Evolutionary conservation across 805 yeast species (phyloP), one percentile per base, ranked within the genome.

Genomic region (Candida ulmi): DNA sequence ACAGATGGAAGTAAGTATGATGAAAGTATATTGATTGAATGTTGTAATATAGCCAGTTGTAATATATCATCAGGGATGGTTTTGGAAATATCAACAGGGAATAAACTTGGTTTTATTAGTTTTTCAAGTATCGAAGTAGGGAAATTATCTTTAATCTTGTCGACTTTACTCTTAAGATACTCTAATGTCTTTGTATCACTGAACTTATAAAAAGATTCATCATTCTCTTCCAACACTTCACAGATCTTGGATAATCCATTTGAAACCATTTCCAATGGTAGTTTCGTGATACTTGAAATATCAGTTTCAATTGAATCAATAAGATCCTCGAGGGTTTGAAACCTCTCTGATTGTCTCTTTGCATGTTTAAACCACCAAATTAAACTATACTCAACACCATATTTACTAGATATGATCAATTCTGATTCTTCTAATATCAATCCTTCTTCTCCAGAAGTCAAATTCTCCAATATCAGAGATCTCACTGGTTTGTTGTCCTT

Each of bases 11-110:
- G 58, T 33, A 74, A 58, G 44, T 68, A 69, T 3, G 75, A 68
- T 3, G 76, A 68, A 6, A 80, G 43, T 23, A 79, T 55, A 21
- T 72, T 69, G 3, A 79, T 58, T 6, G 82, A 57, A 38, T 68
- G 58, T 39, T 63, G 65, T 13, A 60, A 54, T 16, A 66, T 58
- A 15, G 69, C 61, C 3, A 65, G 50, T 3, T 53, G 44, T n/a
- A 68, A 48, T 1, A 71, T 60, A 8, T 61, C 57, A 3, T 45
- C 47, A 3, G 74, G 66, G 3, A 65, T 63, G 12, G 56, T 52
- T 11, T 50, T 50, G 25, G 41, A 63, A 37, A 51, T 50, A 36
- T 44, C 58, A 33, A 44, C 43, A 26, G 47, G 70, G 53, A 33
- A 61, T 34, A 50, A 45, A 38, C 37, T 41, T 30, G 50, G 60